Evolutionary conservation across 2,329 filamentous ascomycete genomes (phyloP).

Genomic region (Aspergillus sojae): DNA sequence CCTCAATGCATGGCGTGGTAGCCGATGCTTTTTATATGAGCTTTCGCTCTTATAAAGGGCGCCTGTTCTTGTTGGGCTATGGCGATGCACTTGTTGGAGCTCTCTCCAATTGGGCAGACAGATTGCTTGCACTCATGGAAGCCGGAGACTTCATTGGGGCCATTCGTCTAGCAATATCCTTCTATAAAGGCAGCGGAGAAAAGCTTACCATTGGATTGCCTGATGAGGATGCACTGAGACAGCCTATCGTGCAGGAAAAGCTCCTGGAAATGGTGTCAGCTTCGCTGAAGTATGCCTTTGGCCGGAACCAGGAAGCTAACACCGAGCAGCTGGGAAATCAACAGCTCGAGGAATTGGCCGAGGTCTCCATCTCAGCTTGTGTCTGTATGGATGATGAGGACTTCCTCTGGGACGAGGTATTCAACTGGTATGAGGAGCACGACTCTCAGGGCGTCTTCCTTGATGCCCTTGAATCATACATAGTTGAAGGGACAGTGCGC

Average conservation of each 20-base stretch:
- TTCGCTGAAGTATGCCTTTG: slow-evolving; percentile 86
- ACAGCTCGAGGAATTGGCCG: slow-evolving; percentile 75
- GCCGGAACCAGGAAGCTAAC: slow-evolving; percentile 57
- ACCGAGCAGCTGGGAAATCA: slow-evolving; percentile 56
- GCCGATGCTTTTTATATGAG: slow-evolving; percentile 99
- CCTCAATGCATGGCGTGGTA: slow-evolving; percentile 90
- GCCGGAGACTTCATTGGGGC: slow-evolving; percentile 93
- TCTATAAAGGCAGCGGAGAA: slow-evolving; percentile 88
- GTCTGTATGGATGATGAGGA: slow-evolving; percentile 75
- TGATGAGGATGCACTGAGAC: slow-evolving; percentile 74
- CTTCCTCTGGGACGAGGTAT: slow-evolving; percentile 89
- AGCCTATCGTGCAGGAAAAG: slow-evolving; percentile 83
- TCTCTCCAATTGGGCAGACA: slow-evolving; percentile 95
- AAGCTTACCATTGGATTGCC: slow-evolving; percentile 92
- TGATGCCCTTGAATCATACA: slow-evolving; percentile 83
- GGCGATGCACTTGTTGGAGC: slow-evolving; percentile 90
- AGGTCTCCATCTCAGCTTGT: slow-evolving; percentile 82
- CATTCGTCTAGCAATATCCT: slow-evolving; percentile 85
- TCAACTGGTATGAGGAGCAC: slow-evolving; percentile 83
- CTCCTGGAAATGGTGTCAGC: slow-evolving; percentile 91
- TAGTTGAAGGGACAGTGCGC: slow-evolving; percentile 75
- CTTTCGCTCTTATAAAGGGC: slow-evolving; percentile 91
- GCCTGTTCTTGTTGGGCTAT: slow-evolving; percentile 89
- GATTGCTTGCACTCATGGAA: slow-evolving; percentile 91
- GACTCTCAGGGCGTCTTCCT: slow-evolving; percentile 76